Base-by-base conservation (phyloP, 345 rosid genomes). In the Citrus glauca region DNA sequence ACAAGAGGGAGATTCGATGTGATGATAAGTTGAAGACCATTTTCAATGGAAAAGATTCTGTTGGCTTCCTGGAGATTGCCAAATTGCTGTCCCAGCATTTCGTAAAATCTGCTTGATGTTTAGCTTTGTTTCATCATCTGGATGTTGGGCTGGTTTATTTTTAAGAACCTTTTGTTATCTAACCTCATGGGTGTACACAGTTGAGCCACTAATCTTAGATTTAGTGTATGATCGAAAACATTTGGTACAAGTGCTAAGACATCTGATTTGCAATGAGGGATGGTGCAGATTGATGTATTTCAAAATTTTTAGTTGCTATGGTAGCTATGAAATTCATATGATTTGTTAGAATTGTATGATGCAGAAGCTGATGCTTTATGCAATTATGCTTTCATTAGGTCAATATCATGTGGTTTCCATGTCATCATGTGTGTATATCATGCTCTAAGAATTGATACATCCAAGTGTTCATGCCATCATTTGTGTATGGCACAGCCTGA, bases 41-140 rank as follows among this genome's bases (percentile, higher is more conserved):
- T n/a, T 78, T 84, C 22, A 81, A 55, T 0, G 86, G 83, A n/a
- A 79, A 79, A 61, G 83, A 84, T 32, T 38, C 48, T 1, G 85
- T 86, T 67, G 83, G 87, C 30, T 65, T 84, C 32, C 63, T 78
- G 9, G 87, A 86, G 66, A 73, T 82, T 28, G 74, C 84, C 25
- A 84, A 78, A 74, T 56, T 78, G 78, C 78, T 84, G 19, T 59
- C 81, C 78, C 84, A 65, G 35, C 85, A 86, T 74, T 80, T 77
- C 42, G 42, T 72, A 65, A 84, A 80, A 62, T 67, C 81, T 25
- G 38, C 69, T 1, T 82, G 61, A 82, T 66, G 4, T 28, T 69
- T 45, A 19, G 19, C 38, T 57, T 66, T 27, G 5, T 13, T 48
- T 13, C 37, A 17, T 45, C 50, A 45, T 13, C 50, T 45, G 50